Evolutionary conservation across 768 basidiomycete species (phyloP), one percentile per base, ranked within the genome.

Genomic region (Cyathus striatus): DNA sequence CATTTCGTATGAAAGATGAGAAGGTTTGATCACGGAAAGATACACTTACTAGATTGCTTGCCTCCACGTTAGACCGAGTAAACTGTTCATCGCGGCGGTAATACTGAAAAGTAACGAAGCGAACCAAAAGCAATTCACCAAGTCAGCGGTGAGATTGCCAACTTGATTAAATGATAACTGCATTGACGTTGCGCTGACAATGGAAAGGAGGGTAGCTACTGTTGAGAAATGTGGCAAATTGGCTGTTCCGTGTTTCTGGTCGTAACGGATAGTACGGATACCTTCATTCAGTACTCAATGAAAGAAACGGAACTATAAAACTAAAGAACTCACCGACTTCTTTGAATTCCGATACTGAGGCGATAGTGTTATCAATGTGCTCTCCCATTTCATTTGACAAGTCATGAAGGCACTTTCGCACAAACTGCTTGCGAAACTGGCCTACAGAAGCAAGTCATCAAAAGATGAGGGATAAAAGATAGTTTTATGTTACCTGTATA

Each of bases 21-120:
- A 30, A 37, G 36, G 24, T 43, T 20, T 23, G 41, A 9, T 30
- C 7, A 30, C n/a, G 7, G 27, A 23, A 40, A 38, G 41, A 48
- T 43, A 9, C 20, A 76, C 83, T 49, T 62, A 86, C 84, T 88
- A 88, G 82, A 86, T 85, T 0, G 85, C 83, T 54, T 85, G 83
- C 56, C 83, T 85, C 85, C 85, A 88, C 0, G 83, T 85, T 38
- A 88, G 60, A 35, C 84, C 85, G 12, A 88, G 65, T n/a, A 86
- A 63, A 57, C 79, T 81, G 60, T 86, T 88, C 33, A 88, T 84
- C 16, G 85, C 83, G 3, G 85, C 81, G 17, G 76, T 82, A 45
- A 86, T 86, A 48, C 81, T 83, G 63, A 88, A 86, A 3, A 88
- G 83, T 43, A 88, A 59, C 6, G 82, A 85, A 2, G 76, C 72